A percentile compares a stretch with the other conserved stretches of the same genome.
Evolutionary conservation across 2,329 filamentous ascomycete genomes (phyloP).

Genomic region (Alternaria triticimaculans): DNA sequence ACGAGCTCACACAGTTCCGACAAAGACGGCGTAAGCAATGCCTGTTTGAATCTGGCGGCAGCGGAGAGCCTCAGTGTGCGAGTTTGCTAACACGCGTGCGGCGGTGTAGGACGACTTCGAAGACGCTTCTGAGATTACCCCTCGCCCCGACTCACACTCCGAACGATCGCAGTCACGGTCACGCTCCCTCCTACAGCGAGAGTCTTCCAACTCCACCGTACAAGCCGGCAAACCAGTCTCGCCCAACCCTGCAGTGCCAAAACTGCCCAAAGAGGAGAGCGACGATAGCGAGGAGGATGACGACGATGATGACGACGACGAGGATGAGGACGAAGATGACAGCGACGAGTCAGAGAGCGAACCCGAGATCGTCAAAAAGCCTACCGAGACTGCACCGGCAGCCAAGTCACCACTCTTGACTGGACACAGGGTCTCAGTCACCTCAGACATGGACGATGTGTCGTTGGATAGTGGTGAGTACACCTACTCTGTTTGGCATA

Average conservation of each 20-base stretch:
- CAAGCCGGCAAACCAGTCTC: constrained; percentile 32
- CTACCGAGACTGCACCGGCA: constrained; percentile 22
- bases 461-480: constrained; percentile 66
- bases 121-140: constrained; percentile 72
- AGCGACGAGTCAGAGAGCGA: constrained; percentile 19
- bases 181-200: constrained; percentile 62
- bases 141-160: constrained; percentile 51
- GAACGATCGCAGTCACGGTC: constrained; percentile 38
- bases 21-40: constrained; percentile 34
- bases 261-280: constrained; percentile 16
- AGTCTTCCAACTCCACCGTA: constrained; percentile 41
- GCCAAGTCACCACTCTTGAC: constrained; percentile 62
- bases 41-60: background rate
- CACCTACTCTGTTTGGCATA: constrained; percentile 16
- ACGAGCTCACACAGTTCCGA: constrained; percentile 44
- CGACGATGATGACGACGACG: constrained; percentile 19
- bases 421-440: constrained; percentile 61
- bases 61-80: background rate
- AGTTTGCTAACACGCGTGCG: constrained; percentile 18
- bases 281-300: constrained; percentile 18
- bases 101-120: constrained; percentile 75
- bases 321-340: constrained; percentile 16
- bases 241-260: constrained; percentile 29
- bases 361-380: constrained; percentile 10
- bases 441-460: constrained; percentile 67